Base-by-base conservation (phyloP, 345 rosid genomes). In the Corchorus olitorius region DNA sequence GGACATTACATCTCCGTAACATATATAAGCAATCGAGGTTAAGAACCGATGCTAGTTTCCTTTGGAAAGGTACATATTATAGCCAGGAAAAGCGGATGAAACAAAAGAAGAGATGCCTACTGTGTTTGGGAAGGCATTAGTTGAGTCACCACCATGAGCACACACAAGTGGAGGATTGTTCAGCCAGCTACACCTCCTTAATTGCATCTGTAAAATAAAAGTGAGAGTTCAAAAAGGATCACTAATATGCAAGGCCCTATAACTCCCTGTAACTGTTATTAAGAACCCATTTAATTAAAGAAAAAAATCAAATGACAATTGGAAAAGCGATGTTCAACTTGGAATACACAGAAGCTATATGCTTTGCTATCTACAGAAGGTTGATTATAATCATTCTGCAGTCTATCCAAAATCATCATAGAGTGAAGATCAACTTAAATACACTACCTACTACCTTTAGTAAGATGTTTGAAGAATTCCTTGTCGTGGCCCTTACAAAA, bases 81-180 rank as follows among this genome's bases (percentile, higher is more conserved):
- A 68, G 4, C 14, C 3, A 41, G 22, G 53, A 41, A 73, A 70
- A 54, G 53, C 27, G 77, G 49, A 34, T 61, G 65, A 19, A 49
- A 13, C 27, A 46, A 17, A 16, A 55, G 49, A 70, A 46, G 20
- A 33, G 33, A 78, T 63, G 55, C 83, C 73, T 76, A 94, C 99
- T 15, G 99, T 89, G 83, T 96, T 96, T 20, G 97, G 94, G 37
- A 89, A 93, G 61, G 90, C 98, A 55, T 89, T 81, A 4, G 87
- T 85, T 37, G 97, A 88, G 80, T 96, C 98, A 67, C 99, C 99
- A 53, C 99, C 99, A 81, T 96, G 99, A 81, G 99, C 99, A 65
- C 99, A 96, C 9, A 93, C 97, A 81, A 93, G 94, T 45, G 99
- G 98, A 77, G 98, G 94, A 84, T 83, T 84, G 56, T 80, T 85